A percentile compares a stretch with the other conserved stretches of the same genome.
Evolutionary conservation across 345 rosid species (phyloP).

Genomic region (Citrus sinensis): DVS_A1.0 CM039166.1:14984001-14984500

Average conservation of each 20-base stretch:
- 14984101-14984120: conserved; percentile 86
- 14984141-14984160: conserved; percentile 58
- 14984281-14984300: conserved; percentile 93
- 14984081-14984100: conserved; percentile 93
- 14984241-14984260: conserved; percentile 95
- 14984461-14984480: background rate
- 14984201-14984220: background rate
- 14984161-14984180: background rate
- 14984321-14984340: conserved; percentile 51
- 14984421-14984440: background rate
- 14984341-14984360: background rate
- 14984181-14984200: background rate
- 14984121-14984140: conserved; percentile 78
- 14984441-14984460: background rate
- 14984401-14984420: background rate
- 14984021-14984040: background rate
- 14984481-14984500: background rate
- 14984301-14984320: conserved; percentile 91
- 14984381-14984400: background rate
- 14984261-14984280: conserved; percentile 96
- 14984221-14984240: conserved; percentile 46
- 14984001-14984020: background rate
- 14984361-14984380: background rate
- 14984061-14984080: conserved; percentile 96
- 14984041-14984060: conserved; percentile 31